Evolutionary conservation across 768 basidiomycete species (phyloP).

Genomic region (Serendipita sp.): DNA sequence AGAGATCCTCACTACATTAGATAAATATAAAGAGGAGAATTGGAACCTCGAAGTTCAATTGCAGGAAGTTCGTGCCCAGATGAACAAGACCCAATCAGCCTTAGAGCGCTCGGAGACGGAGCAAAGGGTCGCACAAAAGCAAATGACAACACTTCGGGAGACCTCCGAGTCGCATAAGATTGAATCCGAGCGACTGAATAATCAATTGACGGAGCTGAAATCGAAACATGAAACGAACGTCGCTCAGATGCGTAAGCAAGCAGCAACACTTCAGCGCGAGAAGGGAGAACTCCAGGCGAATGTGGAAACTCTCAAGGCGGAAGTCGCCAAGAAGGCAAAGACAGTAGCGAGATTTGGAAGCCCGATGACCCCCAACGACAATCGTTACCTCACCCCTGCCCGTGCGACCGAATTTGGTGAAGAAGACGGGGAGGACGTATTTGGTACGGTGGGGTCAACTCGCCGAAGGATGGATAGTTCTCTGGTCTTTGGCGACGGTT

Average conservation of each 20-base stretch:
- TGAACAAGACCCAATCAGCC: constrained; percentile 48
- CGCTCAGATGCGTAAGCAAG: constrained; percentile 75
- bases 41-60: constrained; percentile 94
- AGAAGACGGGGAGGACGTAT: constrained; percentile 45
- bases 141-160: constrained; percentile 59
- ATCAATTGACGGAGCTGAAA: constrained; percentile 54
- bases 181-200: constrained; percentile 58
- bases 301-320: constrained; percentile 61
- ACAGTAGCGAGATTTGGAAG: constrained; percentile 46
- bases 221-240: constrained; percentile 90
- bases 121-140: constrained; percentile 61
- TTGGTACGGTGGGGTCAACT: constrained; percentile 44
- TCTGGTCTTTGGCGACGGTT: constrained; percentile 20
- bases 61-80: constrained; percentile 67
- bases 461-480: constrained; percentile 38
- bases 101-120: constrained; percentile 64
- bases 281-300: constrained; percentile 79
- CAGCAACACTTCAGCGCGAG: constrained; percentile 78
- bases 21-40: constrained; percentile 95
- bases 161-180: constrained; percentile 72
- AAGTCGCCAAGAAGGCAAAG: constrained; percentile 48
- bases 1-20: too few species aligned
- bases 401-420: constrained; percentile 36
- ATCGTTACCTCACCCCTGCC: constrained; percentile 16
- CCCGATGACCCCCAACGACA: constrained; percentile 49